A percentile compares a stretch with the other conserved stretches of the same genome.
Evolutionary conservation across 169 alveolate species (phyloP).

Genomic region (Plasmodium vivax): DNA sequence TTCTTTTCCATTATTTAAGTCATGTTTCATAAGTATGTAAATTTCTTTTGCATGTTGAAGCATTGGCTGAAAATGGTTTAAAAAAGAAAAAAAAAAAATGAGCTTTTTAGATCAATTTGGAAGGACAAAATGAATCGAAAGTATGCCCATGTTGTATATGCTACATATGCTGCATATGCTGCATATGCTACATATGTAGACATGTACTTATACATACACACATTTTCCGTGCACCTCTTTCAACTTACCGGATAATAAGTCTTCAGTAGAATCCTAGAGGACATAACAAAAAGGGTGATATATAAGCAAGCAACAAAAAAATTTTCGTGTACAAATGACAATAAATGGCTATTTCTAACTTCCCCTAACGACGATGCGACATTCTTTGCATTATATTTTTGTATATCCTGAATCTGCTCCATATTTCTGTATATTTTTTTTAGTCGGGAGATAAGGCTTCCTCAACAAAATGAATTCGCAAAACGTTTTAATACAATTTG

Average conservation of each 20-base stretch:
- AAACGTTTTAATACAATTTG: not conserved
- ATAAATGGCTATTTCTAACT: not conserved
- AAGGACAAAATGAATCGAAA: not conserved
- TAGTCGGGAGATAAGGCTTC: not conserved
- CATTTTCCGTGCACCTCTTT: not conserved
- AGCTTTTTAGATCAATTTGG: not conserved
- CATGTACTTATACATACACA: not conserved
- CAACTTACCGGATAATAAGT: not conserved
- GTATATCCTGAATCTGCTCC: conserved; percentile 1
- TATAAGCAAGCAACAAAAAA: not conserved
- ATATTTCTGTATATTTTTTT: not conserved
- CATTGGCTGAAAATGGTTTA: not conserved
- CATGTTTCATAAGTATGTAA: not conserved
- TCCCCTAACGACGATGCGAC: not conserved
- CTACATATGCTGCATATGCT: not conserved
- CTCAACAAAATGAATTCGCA: not conserved
- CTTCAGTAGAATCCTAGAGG: not conserved
- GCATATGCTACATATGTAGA: not conserved
- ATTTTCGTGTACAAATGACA: not conserved
- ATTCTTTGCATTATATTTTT: not conserved
- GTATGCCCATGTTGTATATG: not conserved
- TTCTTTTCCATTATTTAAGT: not conserved
- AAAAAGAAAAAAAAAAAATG: not conserved
- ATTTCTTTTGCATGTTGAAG: not conserved
- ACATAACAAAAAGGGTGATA: not conserved